Evolutionary conservation across 768 basidiomycete species (phyloP).

Genomic region (Boletus bicolor): DNA sequence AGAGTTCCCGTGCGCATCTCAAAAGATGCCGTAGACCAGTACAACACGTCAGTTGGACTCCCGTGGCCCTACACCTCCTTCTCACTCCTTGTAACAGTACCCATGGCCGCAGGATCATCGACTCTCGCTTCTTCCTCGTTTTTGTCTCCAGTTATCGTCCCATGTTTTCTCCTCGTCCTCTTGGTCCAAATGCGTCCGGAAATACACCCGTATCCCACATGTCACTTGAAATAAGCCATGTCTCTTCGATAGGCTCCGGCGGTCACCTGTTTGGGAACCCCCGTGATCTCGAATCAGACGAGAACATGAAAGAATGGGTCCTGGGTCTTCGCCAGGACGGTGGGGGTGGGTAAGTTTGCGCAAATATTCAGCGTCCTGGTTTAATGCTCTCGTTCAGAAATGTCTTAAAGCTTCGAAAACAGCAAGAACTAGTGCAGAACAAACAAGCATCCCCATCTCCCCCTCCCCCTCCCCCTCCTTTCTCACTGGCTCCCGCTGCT

Average conservation of each 20-base stretch:
- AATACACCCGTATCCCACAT: conserved; percentile 44
- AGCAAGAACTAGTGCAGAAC: conserved; percentile 20
- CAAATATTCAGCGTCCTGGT: background rate
- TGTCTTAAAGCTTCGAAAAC: conserved; percentile 45
- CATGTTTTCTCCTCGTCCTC: conserved; percentile 52
- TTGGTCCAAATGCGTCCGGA: conserved; percentile 29
- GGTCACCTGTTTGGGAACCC: conserved; percentile 50
- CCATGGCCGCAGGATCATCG: conserved; percentile 38
- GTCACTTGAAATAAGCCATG: conserved; percentile 49
- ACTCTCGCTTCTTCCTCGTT: conserved; percentile 46
- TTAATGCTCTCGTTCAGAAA: conserved; percentile 32
- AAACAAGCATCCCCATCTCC: conserved; percentile 4
- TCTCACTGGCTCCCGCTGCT: background rate
- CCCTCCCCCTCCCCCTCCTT: conserved; percentile 4
- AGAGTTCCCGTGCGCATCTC: conserved; percentile 54
- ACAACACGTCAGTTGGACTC: conserved; percentile 35
- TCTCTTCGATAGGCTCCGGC: conserved; percentile 42
- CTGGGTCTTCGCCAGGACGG: conserved; percentile 53
- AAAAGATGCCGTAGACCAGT: conserved; percentile 46
- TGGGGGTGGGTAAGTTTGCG: conserved; percentile 54
- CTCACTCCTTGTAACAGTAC: conserved; percentile 17
- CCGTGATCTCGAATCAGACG: conserved; percentile 40
- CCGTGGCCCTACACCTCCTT: background rate
- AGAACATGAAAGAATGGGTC: conserved; percentile 48
- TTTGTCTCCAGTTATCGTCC: conserved; percentile 48